Percentiles rank a stretch among this genome's conserved stretches.
These are phyloP conservation scores for Marasmius tenuissimus DNA, from an alignment of 1,284 basidiomycete species.

Conservation along the genomic window DNA sequence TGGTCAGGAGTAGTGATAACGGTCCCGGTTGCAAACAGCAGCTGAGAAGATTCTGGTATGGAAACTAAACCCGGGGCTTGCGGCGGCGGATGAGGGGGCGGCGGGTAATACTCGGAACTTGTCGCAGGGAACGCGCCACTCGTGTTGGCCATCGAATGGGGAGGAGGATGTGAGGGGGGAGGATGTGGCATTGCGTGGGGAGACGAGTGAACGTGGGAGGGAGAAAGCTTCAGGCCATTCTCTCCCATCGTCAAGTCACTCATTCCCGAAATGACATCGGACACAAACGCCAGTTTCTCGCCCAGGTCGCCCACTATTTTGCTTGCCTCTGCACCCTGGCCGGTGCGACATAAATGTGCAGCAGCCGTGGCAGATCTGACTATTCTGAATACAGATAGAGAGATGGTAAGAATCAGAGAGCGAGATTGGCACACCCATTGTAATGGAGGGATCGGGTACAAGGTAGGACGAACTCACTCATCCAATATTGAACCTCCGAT, in stretches of 20 bases:
- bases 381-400: slow-evolving; percentile 29
- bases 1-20: background rate
- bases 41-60: background rate
- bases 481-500: slow-evolving; percentile 23
- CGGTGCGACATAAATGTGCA: slow-evolving; percentile 34
- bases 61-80: background rate
- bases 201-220: background rate
- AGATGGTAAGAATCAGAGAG: slow-evolving; percentile 11
- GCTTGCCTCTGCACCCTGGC: slow-evolving; percentile 30
- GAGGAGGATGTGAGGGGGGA: background rate
- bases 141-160: background rate
- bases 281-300: slow-evolving; percentile 37
- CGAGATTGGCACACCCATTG: background rate
- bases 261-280: slow-evolving; percentile 32
- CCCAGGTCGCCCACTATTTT: slow-evolving; percentile 39
- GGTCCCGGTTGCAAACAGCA: background rate
- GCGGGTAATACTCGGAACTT: background rate
- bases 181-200: background rate
- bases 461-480: slow-evolving; percentile 23
- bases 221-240: background rate
- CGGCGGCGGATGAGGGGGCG: background rate
- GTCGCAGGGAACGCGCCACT: background rate
- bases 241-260: slow-evolving; percentile 12
- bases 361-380: slow-evolving; percentile 41
- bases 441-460: background rate